Conservation (phyloP, 192 early-diverging fungal genomes). For the Backusella macrospora region DNA sequence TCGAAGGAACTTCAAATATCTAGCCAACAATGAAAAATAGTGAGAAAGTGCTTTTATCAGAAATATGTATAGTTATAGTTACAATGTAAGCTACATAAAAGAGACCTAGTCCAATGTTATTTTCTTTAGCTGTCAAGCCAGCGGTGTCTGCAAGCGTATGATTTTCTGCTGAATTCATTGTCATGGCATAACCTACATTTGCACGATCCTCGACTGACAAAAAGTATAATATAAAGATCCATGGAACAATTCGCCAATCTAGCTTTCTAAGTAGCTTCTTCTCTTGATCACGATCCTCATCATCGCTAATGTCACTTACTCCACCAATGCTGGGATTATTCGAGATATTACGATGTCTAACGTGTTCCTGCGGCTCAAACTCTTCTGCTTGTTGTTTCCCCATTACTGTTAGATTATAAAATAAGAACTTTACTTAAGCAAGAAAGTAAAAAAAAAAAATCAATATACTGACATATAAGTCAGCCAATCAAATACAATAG, state of each 20-base stretch:
- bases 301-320: neutral
- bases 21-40: neutral
- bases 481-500: neutral
- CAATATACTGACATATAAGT: neutral
- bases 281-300: conserved; percentile 22
- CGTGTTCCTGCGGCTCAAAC: neutral
- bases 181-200: conserved; percentile 41
- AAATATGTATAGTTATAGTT: conserved; percentile 11
- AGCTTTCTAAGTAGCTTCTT: conserved; percentile 34
- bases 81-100: conserved; percentile 45
- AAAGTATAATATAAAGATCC: conserved; percentile 42
- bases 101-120: conserved; percentile 37
- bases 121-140: conserved; percentile 21
- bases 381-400: neutral
- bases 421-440: neutral
- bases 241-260: conserved; percentile 40
- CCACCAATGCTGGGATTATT: neutral
- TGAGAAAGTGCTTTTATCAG: neutral
- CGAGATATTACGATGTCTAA: neutral
- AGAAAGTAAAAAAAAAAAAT: neutral
- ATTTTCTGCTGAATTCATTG: conserved; percentile 36
- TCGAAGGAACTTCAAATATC: conserved; percentile 42
- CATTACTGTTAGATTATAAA: neutral
- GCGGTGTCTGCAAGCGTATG: conserved; percentile 35
- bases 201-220: conserved; percentile 36